phyloP scores from a whole-genome alignment of 805 yeast genomes.

The Nakazawaea molendinolei region DNA sequence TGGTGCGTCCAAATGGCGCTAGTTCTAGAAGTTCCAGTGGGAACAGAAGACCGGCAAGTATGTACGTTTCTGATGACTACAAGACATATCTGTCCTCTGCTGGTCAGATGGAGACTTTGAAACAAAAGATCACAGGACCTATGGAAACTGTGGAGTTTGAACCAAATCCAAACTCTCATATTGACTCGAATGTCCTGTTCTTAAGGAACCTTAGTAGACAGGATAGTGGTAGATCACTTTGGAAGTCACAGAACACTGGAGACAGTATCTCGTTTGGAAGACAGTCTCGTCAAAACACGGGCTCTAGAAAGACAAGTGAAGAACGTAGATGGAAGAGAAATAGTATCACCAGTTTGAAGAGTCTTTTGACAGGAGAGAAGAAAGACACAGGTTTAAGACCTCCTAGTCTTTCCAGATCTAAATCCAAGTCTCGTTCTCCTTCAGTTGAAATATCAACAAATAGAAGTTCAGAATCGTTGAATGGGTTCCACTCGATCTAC shows the following conservation, averaged over 20 bases:
- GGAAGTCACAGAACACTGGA: conserved; percentile 26
- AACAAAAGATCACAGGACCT: conserved; percentile 8
- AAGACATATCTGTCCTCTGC: conserved; percentile 7
- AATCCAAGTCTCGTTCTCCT: conserved; percentile 11
- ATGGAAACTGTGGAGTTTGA: conserved; percentile 26
- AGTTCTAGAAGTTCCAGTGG: too few relatives aligned
- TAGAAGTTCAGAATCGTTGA: conserved; percentile 5
- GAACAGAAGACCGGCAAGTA: conserved; percentile 26
- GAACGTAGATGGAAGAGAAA: conserved; percentile 19
- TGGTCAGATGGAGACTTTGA: conserved; percentile 9
- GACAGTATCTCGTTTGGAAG: conserved; percentile 20
- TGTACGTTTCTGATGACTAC: conserved; percentile 22
- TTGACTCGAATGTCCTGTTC: conserved; percentile 32
- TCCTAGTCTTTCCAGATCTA: conserved; percentile 2
- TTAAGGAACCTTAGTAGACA: conserved; percentile 29
- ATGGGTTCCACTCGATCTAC: conserved; percentile 8
- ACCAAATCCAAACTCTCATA: conserved; percentile 21
- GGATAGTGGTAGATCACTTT: conserved; percentile 23
- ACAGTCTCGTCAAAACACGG: conserved; percentile 5
- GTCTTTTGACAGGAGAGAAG: conserved; percentile 28
- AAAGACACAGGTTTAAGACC: conserved; percentile 8
- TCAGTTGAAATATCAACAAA: conserved; percentile 4
- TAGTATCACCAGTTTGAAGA: conserved; percentile 29
- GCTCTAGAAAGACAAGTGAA: conserved; percentile 10
- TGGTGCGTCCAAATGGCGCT: too few relatives aligned